These are phyloP conservation scores for Hanseniaspora taiwanica DNA, from an alignment of 805 yeast genomes.

Conservation along the genomic window DNA sequence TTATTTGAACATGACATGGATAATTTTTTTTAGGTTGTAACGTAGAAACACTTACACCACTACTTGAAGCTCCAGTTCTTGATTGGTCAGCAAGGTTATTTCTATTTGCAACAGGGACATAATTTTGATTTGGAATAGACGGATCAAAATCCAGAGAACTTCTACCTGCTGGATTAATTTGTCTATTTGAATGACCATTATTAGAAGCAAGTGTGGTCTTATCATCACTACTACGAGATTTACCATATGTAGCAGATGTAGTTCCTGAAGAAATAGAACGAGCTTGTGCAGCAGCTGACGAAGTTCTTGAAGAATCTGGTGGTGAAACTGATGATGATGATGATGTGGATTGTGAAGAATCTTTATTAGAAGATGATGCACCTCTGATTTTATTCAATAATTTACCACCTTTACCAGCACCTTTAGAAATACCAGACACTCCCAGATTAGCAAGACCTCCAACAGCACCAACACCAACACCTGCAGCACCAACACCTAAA, in stretches of 20 bases:
- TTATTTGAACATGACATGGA: conserved; percentile 43
- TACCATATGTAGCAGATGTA: too few species aligned
- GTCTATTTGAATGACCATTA: too few species aligned
- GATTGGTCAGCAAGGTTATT: conserved; percentile 2
- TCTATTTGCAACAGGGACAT: conserved; percentile 14
- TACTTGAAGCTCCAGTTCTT: conserved; percentile 2
- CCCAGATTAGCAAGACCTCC: conserved; percentile 30
- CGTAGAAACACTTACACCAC: conserved; percentile 15
- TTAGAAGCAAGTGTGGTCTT: too few species aligned
- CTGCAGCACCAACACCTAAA: conserved; percentile 25
- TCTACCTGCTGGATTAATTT: too few species aligned
- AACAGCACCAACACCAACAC: conserved; percentile 28
- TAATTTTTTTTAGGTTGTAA: conserved; percentile 18
- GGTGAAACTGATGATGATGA: too few species aligned
- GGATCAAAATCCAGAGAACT: conserved; percentile 15
- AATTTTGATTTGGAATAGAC: conserved; percentile 19
- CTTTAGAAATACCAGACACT: conserved; percentile 32
- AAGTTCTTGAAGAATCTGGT: too few species aligned
- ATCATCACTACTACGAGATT: too few species aligned
- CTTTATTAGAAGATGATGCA: too few species aligned
- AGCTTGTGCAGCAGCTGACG: too few species aligned
- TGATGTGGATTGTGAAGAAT: too few species aligned
- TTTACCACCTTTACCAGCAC: conserved; percentile 27
- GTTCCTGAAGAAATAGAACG: too few species aligned
- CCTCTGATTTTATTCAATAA: conserved; percentile 2